Evolutionary conservation across 192 early-diverging fungal species (phyloP), one percentile per base, ranked within the genome.

Genomic region (Coemansia sp.): DNA sequence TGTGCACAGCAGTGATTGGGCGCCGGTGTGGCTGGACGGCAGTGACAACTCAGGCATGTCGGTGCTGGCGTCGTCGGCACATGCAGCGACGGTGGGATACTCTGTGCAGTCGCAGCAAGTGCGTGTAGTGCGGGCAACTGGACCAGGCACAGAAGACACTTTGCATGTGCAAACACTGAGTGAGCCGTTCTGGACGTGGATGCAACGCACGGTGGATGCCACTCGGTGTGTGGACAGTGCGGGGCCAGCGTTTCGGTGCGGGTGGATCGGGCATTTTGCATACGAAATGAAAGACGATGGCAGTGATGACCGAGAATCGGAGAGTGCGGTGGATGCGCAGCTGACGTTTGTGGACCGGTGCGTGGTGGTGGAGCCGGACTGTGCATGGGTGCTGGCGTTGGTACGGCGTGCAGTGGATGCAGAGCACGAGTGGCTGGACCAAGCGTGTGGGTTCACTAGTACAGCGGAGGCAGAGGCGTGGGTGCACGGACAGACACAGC

Each of bases 241-340:
- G 48, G 67, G 76, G 53, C 81, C 52, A 6, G 25, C 71, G 42
- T 97, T 97, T 58, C 71, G 83, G n/a, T 86, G 92, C 53, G 96
- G 96, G 0, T 81, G 95, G 74, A 76, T 94, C 0, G 96, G 96
- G 0, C 92, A 90, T 66, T 88, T 96, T 79, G 93, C 92, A 0
- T 98, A 98, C 71, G 96, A 95, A 60, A 92, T 98, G 92, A 93
- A 93, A 59, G 58, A 81, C 26, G 96, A 97, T 67, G 47, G 58
- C 18, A 10, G 24, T 17, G 28, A 14, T 21, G 52, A 34, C 10
- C 25, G 0, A 11, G 31, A 6, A 34, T 31, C 11, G 2, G 46
- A 54, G 11, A 37, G 49, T n/a, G 57, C 80, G 28, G 90, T 91
- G 1, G 93, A 95, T 60, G 86, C 92, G 0, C 73, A 85, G 21